Percentiles rank a stretch among this genome's conserved stretches.
Conservation (phyloP, 2,329 filamentous ascomycete genomes). For the Alternaria angustiovoidea region DNA sequence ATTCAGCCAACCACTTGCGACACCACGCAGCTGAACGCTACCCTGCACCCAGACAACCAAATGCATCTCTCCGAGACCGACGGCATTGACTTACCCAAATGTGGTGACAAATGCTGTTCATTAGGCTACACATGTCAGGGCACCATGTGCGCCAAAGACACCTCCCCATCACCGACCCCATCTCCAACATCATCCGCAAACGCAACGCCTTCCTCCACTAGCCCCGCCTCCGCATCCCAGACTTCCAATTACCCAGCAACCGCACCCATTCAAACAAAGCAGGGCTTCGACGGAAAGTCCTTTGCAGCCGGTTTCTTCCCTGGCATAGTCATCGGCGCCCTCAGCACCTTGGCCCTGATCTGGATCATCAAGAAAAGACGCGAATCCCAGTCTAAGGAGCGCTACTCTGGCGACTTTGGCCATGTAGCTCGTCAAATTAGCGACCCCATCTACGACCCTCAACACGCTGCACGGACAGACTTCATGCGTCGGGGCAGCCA, state of each 20-base stretch:
- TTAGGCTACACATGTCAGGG: conserved; percentile 72
- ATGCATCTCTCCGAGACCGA: conserved; percentile 73
- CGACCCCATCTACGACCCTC: conserved; percentile 51
- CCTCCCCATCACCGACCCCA: conserved; percentile 32
- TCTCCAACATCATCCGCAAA: conserved; percentile 29
- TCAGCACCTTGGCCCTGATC: conserved; percentile 40
- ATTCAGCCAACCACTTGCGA: conserved; percentile 74
- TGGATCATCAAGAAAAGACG: conserved; percentile 49
- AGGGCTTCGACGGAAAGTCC: conserved; percentile 45
- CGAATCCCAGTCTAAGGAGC: conserved; percentile 36
- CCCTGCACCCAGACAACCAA: conserved; percentile 62
- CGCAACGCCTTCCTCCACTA: conserved; percentile 38
- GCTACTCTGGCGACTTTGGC: conserved; percentile 51
- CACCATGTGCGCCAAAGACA: conserved; percentile 61
- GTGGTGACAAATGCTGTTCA: conserved; percentile 72
- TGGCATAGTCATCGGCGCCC: conserved; percentile 47
- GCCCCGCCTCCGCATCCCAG: conserved; percentile 43
- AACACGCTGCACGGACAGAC: conserved; percentile 46
- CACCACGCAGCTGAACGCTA: conserved; percentile 67
- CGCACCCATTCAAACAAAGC: conserved; percentile 23
- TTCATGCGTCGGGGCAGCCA: conserved; percentile 46
- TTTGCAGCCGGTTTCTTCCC: conserved; percentile 51
- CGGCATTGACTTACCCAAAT: conserved; percentile 61
- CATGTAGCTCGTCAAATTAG: conserved; percentile 49
- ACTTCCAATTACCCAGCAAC: conserved; percentile 31